phyloP scores from a whole-genome alignment of 257 asterid genomes.

The Hygrophila difformis region DNA sequence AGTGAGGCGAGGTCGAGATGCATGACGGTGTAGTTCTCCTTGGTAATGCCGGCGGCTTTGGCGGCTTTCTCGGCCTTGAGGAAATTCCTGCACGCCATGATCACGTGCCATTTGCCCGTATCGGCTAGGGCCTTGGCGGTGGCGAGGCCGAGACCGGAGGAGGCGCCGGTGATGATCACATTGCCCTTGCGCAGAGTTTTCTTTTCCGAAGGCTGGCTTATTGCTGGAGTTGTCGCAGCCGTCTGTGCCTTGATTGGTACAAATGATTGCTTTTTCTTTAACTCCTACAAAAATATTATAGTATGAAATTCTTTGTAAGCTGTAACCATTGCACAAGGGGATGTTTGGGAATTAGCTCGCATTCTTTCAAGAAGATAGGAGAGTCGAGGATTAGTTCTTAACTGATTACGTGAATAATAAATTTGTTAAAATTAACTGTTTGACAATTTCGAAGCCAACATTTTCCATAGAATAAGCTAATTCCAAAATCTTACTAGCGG shows the following conservation, averaged over 20 bases:
- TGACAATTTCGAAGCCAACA: too few relatives aligned
- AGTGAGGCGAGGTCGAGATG: constrained; percentile 84
- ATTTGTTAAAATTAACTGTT: too few relatives aligned
- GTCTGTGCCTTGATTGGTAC: constrained; percentile 51
- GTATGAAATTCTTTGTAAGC: too few relatives aligned
- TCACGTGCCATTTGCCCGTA: constrained; percentile 78
- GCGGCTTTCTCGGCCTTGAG: constrained; percentile 87
- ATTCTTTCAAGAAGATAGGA: too few relatives aligned
- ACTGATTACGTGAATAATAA: too few relatives aligned
- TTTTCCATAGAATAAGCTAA: too few relatives aligned
- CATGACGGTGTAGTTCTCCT: constrained; percentile 65
- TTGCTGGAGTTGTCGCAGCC: constrained; percentile 45
- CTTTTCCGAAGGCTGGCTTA: constrained; percentile 37
- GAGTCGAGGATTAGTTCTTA: too few relatives aligned
- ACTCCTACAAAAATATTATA: constrained; percentile 11
- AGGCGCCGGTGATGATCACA: constrained; percentile 71
- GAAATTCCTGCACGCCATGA: constrained; percentile 84
- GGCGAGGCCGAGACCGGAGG: constrained; percentile 82
- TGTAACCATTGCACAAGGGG: too few relatives aligned
- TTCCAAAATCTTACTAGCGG: too few relatives aligned
- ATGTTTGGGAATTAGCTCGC: too few relatives aligned
- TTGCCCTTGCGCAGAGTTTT: constrained; percentile 61
- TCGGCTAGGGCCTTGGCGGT: constrained; percentile 73
- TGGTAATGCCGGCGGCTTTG: constrained; percentile 51
- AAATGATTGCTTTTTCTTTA: constrained; percentile 22